Base-by-base conservation (phyloP, 2,329 filamentous ascomycete species). In the Xylariaceae sp. region DNA sequence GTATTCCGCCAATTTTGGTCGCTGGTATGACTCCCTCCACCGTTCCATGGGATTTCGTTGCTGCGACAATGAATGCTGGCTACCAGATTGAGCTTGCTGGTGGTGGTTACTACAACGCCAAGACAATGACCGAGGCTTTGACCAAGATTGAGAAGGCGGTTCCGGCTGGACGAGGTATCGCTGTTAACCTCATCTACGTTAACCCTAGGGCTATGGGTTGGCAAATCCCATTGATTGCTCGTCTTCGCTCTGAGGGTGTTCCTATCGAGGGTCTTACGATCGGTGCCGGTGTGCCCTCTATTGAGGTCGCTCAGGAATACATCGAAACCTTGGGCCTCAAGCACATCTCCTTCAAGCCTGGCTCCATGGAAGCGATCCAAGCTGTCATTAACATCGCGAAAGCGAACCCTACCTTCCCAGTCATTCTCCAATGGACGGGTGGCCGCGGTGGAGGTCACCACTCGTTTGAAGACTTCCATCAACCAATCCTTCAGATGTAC, bases 381-480 rank as follows among this genome's bases (percentile, higher is more conserved):
- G 80, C 88, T 37, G 90, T 95, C 60, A 88, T 97, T 76, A 94
- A 95, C 75, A 92, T 97, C 69, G 92, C 92, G 65, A 94, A 90
- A 76, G 90, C 90, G n/a, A 94, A 96, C 73, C 92, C 92, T 1
- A 87, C 84, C 34, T 96, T 97, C 81, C 92, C 92, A n/a, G 84
- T 96, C 55, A 86, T 96, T 56, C 79, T 96, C 63, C 92, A 97
- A 76, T 97, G 92, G 92, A 97, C 92, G 61, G 92, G 92, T 72
- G 92, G 92, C 47, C 88, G 92, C 75, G 92, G 92, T 66, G 92
- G 92, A 78, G 92, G 92, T 59, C 92, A 96, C 74, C 92, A 97
- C 78, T 96, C 92, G 0, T 96, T 88, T 64, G 92, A 97, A 73
- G 92, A 97, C 74, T 96, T 97, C 82, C 92, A 96, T 74, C 87